Base-by-base conservation (phyloP, 495 filamentous ascomycete species). In the Cladorrhinum samala region DNA sequence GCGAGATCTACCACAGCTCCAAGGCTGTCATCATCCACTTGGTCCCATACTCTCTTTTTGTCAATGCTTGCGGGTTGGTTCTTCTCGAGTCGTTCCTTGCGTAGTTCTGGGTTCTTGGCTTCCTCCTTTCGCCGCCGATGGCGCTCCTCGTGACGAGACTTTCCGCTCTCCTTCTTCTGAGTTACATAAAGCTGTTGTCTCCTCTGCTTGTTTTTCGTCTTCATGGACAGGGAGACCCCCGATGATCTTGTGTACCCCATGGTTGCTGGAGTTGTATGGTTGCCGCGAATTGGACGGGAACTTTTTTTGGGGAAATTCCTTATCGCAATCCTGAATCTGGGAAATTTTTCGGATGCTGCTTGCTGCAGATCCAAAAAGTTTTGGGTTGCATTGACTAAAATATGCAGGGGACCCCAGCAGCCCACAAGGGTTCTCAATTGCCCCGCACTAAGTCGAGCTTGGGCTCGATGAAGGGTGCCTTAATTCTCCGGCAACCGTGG, bases 31-130 rank as follows among this genome's bases (percentile, higher is more conserved):
- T 85, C 84, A 51, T 87, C 87, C n/a, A 85, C 81, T 37, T 94
- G 87, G 61, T 97, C 93, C 92, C 91, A 98, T 47, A 88, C 82
- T 64, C 93, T 74, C 77, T 96, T 96, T 43, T 83, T 80, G 56
- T 97, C 93, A 19, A 96, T 79, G 2, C 89, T 96, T 37, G 82
- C 65, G 2, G 93, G 89, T 37, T 91, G 75, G 72, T 96, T 97
- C 57, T 77, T 79, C 56, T 76, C 82, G 45, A 89, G 73, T 58
- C 93, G 78, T 49, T 85, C 79, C 49, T 79, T 80, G 47, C 81
- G 79, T 46, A 95, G 67, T 40, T 78, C 75, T n/a, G 93, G 91
- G 59, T 96, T 80, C 67, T 83, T 86, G 57, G 83, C 80, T 69
- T 98, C 93, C 65, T 93, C 86, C 65, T 81, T 85, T 68, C 89